These are phyloP conservation scores for Brettanomyces sp. DNA, from an alignment of 805 yeast genomes.

Conservation along the genomic window DNA sequence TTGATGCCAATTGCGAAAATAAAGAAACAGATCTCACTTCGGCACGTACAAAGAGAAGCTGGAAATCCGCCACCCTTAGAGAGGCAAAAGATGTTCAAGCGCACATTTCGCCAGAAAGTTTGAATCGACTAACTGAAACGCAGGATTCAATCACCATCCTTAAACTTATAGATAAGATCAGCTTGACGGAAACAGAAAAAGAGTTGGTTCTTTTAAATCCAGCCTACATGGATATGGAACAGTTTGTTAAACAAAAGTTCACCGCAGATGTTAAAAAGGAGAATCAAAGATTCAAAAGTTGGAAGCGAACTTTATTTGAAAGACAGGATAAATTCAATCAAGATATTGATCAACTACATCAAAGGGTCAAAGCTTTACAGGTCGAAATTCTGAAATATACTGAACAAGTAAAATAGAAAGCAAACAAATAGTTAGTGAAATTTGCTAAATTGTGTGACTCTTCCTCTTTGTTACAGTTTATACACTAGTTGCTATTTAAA, in stretches of 20 bases:
- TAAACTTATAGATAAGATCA: conserved; percentile 28
- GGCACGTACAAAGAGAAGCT: conserved; percentile 18
- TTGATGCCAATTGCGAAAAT: neutral
- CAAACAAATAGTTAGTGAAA: neutral
- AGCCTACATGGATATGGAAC: conserved; percentile 34
- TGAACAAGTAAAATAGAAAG: neutral
- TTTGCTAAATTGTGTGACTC: no score
- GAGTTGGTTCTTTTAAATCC: conserved; percentile 36
- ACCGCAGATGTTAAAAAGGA: conserved; percentile 36
- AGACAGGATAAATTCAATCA: conserved; percentile 48
- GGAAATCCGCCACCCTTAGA: conserved; percentile 13
- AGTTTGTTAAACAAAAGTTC: conserved; percentile 33
- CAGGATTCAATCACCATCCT: conserved; percentile 27
- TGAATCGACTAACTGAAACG: conserved; percentile 20
- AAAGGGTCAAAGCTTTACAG: conserved; percentile 29
- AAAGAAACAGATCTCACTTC: conserved; percentile 11
- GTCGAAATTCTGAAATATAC: conserved; percentile 14
- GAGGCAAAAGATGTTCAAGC: conserved; percentile 1
- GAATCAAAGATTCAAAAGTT: conserved; percentile 49
- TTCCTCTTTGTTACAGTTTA: no score
- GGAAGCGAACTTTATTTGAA: conserved; percentile 47
- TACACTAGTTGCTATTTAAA: neutral
- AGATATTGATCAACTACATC: conserved; percentile 39
- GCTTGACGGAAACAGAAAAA: conserved; percentile 29
- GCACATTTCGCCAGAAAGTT: conserved; percentile 11